Evolutionary conservation across 176 grass and related monocot genomes (phyloP), one percentile per base, ranked within the genome.

Genomic region (Microstegium vimineum): DNA sequence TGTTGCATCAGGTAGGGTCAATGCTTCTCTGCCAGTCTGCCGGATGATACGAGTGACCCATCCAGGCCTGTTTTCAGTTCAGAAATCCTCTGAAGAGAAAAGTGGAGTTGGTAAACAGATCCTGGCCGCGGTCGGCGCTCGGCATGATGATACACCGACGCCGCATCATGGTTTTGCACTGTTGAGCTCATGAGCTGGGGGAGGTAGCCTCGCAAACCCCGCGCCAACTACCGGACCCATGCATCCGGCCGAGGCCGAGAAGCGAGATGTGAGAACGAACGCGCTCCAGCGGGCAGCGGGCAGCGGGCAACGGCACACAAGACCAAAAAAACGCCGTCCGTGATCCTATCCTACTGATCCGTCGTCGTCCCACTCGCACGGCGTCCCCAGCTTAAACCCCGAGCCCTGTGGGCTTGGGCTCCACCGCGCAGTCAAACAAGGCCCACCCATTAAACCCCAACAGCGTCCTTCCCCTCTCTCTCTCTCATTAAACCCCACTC

Each of bases 401-500:
- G 30, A 22, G 16, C 26, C 15, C 61, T 62, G 45, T 63, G 17
- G 62, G 73, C 17, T 1, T 3, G 1, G 25, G 17, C 17, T 38
- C 82, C 84, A 38, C 36, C 0, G 4, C 12, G 37, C 77, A 74
- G 45, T 74, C 60, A 17, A 62, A 77, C 37, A 69, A 49, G 8
- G 7, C 30, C 47, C 51, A 68, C 37, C 83, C 27, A 78, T 71
- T 78, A 78, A 71, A 78, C 38, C 68, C 75, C 81, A 36, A 42
- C 72, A 74, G 66, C 35, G 17, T 28, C 20, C 37, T 30, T n/a
- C 5, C 5, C 22, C 60, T 40, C 20, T 56, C 81, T 30, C 40
- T 42, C 41, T 86, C 89, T 69, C 84, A 69, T 73, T 74, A 79
- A 78, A 83, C 43, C 79, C 52, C 80, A 32, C 46, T 11, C 31